Percentiles rank a stretch among this genome's conserved stretches.
Evolutionary conservation across 78 protist species (phyloP).

Genomic region (Dictyostelium intermedium): DNA sequence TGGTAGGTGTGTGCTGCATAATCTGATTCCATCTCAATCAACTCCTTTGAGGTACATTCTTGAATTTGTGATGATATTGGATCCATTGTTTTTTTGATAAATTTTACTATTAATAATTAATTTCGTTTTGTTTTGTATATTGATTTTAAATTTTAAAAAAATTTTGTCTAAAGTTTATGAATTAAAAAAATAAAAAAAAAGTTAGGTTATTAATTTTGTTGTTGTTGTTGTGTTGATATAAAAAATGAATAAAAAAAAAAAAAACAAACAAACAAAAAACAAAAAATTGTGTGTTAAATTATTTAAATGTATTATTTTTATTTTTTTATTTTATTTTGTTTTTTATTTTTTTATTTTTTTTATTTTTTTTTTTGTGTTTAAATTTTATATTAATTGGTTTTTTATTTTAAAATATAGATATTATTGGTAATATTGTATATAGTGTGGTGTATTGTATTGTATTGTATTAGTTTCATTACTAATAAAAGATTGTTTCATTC

Average conservation of each 20-base stretch:
- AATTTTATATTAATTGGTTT: neutral
- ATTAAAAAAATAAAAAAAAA: neutral
- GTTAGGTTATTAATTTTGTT: neutral
- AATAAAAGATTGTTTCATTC: neutral
- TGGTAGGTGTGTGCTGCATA: slow-evolving; percentile 89
- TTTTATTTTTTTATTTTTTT: neutral
- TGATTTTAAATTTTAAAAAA: neutral
- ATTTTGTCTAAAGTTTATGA: neutral
- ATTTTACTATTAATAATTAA: neutral
- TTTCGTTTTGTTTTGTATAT: slow-evolving; percentile 1
- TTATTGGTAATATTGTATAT: neutral
- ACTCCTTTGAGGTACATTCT: slow-evolving; percentile 30
- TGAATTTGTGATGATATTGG: slow-evolving; percentile 2
- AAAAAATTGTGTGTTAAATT: neutral
- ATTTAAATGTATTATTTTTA: neutral
- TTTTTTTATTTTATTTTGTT: neutral
- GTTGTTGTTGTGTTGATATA: neutral
- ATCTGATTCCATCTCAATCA: slow-evolving; percentile 39
- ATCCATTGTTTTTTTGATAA: neutral
- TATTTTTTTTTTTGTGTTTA: neutral
- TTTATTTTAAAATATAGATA: neutral
- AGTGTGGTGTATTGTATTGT: neutral
- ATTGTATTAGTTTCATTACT: neutral
- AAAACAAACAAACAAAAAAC: neutral
- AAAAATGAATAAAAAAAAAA: neutral